Evolutionary conservation across 2,329 filamentous ascomycete genomes (phyloP), one percentile per base, ranked within the genome.

Genomic region (Nemania sp.): DNA sequence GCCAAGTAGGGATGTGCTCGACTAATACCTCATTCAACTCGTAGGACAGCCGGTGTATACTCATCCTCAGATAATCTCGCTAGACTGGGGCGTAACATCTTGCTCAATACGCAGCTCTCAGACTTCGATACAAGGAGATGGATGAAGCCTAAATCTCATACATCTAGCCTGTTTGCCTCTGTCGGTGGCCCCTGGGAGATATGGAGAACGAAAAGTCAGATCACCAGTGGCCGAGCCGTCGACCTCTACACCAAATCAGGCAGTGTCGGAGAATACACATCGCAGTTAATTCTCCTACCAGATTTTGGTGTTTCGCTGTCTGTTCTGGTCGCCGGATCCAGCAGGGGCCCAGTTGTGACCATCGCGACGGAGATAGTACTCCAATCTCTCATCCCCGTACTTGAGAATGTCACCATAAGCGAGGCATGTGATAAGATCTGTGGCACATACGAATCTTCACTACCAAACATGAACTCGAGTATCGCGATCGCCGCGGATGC

Each of bases 111-210:
- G 35, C 64, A 67, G 32, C 64, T 67, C 35, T 67, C 64, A 18
- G 56, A 51, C 5, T 6, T 62, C 22, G 57, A 64, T n/a, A 62
- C 64, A 10, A 35, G 52, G 29, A 60, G 20, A 20, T 67, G 61
- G 56, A 67, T 64, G 64, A 64, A 69, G 13, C 56, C 60, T 2
- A 57, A 26, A 1, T 57, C 56, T 2, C 67, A 67, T 32, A 67
- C 56, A 15, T 54, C 60, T n/a, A 64, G 52, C 32, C 38, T 18
- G 2, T 58, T 22, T 7, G 54, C 56, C 38, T 70, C 64, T 1
- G 64, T 64, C 26, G 61, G 67, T 3, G 62, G 47, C 15, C 64
- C 64, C 18, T 64, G 57, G 61, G 61, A 67, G 47, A 70, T 67
- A 64, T 54, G 53, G 61, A 53, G 64, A 26, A 58, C 67, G 38